Base-by-base conservation (phyloP, 345 rosid species). In the Odontarrhena argentea region DNA sequence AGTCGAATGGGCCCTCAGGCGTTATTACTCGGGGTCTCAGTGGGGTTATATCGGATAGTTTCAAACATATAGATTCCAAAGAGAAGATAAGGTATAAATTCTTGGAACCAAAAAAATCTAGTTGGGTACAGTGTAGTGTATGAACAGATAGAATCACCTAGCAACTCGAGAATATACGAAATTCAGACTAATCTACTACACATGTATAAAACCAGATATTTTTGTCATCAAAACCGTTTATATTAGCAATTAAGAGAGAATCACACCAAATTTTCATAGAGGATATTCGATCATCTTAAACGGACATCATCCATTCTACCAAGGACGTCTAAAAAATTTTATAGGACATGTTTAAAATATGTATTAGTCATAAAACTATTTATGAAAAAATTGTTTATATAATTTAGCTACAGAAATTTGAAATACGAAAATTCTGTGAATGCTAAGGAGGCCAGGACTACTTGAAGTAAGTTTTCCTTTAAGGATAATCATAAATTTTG, bases 21-120 rank as follows among this genome's bases (percentile, higher is more conserved):
- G 71, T 65, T 56, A 66, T 65, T 56, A 64, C 76, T 71, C 56
- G 32, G 36, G 7, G 7, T 64, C 38, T 49, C 15, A 49, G 76
- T 72, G 60, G 71, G 71, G 76, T 65, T 60, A 24, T 41, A 32
- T 41, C 32, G 36, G 70, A 72, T 64, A 65, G 42, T 60, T 52
- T 65, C 65, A 56, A 72, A 65, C 40, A 30, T 48, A 64, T 64
- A 63, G 60, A 57, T 65, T 72, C 71, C 47, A 65, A 65, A 65
- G 30, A 2, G 49, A 72, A 72, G 70, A 56, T 72, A 72, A 65
- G 64, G 75, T 18, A 63, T 63, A 60, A 11, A 54, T 70, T 70
- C 74, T 43, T 53, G 25, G 6, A 44, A 44, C 13, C 1, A 35
- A 22, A 44, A 13, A 24, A 7, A 35, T 36, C 11, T n/a, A 22